phyloP scores from a whole-genome alignment of 768 basidiomycete genomes.

The Lactarius hatsudake region DNA sequence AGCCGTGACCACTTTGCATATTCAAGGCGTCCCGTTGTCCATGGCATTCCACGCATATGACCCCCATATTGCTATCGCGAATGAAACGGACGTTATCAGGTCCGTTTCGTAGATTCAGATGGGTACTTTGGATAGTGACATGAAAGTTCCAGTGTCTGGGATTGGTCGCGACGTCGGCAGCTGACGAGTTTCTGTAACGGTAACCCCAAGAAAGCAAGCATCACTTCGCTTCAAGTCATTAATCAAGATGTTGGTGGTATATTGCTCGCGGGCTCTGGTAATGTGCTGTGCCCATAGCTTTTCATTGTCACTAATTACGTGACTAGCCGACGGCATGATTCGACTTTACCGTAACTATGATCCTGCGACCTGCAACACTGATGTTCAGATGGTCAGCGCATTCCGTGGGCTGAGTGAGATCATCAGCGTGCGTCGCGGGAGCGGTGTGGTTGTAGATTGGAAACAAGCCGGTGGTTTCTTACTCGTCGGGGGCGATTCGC shows the following conservation, averaged over 20 bases:
- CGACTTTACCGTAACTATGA: slow-evolving; percentile 94
- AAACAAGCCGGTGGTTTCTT: slow-evolving; percentile 83
- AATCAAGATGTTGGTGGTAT: slow-evolving; percentile 95
- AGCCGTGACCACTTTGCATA: slow-evolving; percentile 62
- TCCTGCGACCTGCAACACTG: slow-evolving; percentile 59
- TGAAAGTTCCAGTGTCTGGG: slow-evolving; percentile 68
- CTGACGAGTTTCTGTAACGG: slow-evolving; percentile 87
- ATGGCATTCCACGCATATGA: slow-evolving; percentile 93
- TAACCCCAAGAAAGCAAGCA: slow-evolving; percentile 74
- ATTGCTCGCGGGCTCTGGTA: slow-evolving; percentile 83
- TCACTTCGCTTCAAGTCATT: slow-evolving; percentile 88
- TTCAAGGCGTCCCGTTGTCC: slow-evolving; percentile 59
- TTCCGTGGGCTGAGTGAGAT: slow-evolving; percentile 87
- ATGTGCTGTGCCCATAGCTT: slow-evolving; percentile 3
- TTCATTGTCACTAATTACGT: slow-evolving; percentile 4
- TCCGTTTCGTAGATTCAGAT: slow-evolving; percentile 35
- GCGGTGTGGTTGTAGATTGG: slow-evolving; percentile 90
- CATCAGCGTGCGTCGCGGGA: slow-evolving; percentile 68
- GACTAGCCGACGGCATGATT: slow-evolving; percentile 83
- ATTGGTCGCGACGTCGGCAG: slow-evolving; percentile 82
- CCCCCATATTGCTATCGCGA: slow-evolving; percentile 79
- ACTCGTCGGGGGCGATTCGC: slow-evolving; percentile 89
- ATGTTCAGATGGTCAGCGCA: slow-evolving; percentile 88
- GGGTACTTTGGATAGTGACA: slow-evolving; percentile 17
- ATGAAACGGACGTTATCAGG: slow-evolving; percentile 86